These are phyloP conservation scores for Brassica juncea DNA, from an alignment of 345 rosid species.

Conservation along the genomic window DNA sequence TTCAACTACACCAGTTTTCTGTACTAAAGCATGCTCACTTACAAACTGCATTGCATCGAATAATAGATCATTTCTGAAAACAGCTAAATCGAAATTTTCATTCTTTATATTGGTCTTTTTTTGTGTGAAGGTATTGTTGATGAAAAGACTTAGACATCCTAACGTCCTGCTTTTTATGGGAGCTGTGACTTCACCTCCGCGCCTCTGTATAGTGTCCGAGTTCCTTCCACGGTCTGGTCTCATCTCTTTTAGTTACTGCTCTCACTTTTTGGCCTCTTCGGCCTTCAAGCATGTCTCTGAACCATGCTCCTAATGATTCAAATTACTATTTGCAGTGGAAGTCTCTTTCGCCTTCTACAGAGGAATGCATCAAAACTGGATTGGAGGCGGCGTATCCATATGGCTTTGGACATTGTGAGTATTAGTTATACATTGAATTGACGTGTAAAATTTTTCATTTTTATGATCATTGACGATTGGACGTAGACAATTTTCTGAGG, in stretches of 20 bases:
- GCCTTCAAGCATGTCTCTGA: conserved; percentile 20
- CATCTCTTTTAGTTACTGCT: conserved; percentile 19
- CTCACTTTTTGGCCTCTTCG: conserved; percentile 1
- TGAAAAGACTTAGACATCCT: conserved; percentile 98
- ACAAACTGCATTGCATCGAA: background rate
- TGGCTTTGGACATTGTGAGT: conserved; percentile 95
- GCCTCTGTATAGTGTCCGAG: conserved; percentile 96
- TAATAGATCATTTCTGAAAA: background rate
- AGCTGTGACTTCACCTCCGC: conserved; percentile 88
- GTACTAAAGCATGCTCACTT: background rate
- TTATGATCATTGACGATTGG: background rate
- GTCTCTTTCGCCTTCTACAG: conserved; percentile 87
- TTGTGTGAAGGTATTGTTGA: conserved; percentile 67
- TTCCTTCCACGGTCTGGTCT: conserved; percentile 91
- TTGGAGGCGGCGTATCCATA: conserved; percentile 82
- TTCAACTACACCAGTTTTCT: background rate
- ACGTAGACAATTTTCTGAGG: background rate
- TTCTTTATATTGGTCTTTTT: conserved; percentile 10
- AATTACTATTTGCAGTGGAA: conserved; percentile 63
- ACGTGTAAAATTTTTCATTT: background rate
- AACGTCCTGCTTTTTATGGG: conserved; percentile 95
- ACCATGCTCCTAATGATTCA: conserved; percentile 14
- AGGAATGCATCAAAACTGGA: conserved; percentile 74
- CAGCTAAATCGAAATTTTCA: background rate
- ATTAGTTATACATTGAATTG: background rate